These are phyloP conservation scores for Davidsoniella virescens DNA, from an alignment of 2,329 filamentous ascomycete species.

Conservation along the genomic window DNA sequence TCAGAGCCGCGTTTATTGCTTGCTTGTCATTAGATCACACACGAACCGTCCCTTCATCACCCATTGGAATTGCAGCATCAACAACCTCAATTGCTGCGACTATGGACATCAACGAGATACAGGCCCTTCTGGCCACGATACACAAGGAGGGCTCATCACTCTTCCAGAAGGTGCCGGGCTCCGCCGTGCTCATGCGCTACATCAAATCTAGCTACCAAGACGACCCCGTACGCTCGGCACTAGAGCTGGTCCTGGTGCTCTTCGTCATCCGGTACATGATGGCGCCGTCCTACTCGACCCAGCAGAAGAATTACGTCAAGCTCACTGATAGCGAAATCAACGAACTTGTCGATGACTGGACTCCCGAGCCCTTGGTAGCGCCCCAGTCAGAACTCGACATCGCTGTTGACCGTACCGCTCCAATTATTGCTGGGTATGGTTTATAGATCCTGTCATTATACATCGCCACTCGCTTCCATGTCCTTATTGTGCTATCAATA, in stretches of 20 bases:
- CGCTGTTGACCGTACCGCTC: constrained; percentile 65
- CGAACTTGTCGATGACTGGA: constrained; percentile 92
- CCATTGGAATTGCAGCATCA: not conserved
- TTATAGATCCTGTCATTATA: too few relatives aligned
- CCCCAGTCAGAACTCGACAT: constrained; percentile 60
- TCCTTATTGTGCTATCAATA: not conserved
- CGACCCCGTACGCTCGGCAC: constrained; percentile 81
- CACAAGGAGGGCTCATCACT: constrained; percentile 39
- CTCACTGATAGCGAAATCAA: constrained; percentile 94
- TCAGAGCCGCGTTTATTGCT: too few relatives aligned
- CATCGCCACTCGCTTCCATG: not conserved
- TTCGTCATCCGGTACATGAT: constrained; percentile 92
- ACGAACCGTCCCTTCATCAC: not conserved
- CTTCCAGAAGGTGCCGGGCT: constrained; percentile 86
- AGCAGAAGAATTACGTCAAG: constrained; percentile 77
- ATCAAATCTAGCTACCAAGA: constrained; percentile 96
- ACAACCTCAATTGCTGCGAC: not conserved
- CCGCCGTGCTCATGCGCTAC: constrained; percentile 85
- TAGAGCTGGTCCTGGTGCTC: constrained; percentile 84
- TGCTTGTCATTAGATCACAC: too few relatives aligned
- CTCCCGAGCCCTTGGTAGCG: constrained; percentile 76
- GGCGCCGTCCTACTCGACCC: constrained; percentile 80
- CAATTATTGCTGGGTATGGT: constrained; percentile 67
- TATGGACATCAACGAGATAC: constrained; percentile 50
- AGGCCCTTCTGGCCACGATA: constrained; percentile 35